A percentile compares a stretch with the other conserved stretches of the same genome.
Evolutionary conservation across 768 basidiomycete genomes (phyloP).

Genomic region (Lyophyllum shimeji): DNA sequence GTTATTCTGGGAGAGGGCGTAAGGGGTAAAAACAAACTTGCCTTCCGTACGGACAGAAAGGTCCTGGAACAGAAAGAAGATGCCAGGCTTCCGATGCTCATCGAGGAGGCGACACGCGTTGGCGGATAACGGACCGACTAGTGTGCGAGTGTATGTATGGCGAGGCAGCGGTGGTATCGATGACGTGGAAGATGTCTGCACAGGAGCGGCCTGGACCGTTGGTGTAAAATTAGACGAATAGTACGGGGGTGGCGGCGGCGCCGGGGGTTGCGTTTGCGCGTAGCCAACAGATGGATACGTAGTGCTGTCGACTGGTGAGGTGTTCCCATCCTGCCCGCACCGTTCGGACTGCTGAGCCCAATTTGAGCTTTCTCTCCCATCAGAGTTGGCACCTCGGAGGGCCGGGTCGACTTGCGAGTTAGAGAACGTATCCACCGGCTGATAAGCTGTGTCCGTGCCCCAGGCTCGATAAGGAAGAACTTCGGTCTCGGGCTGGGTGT

Average conservation of each 20-base stretch:
- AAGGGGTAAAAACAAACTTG: constrained; percentile 23
- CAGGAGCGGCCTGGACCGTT: constrained; percentile 8
- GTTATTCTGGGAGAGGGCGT: constrained; percentile 5
- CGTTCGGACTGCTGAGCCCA: constrained; percentile 25
- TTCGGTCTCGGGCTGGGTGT: constrained; percentile 27
- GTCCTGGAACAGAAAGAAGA: constrained; percentile 96
- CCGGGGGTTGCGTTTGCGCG: constrained; percentile 19
- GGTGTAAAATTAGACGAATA: constrained; percentile 21
- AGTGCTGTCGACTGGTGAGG: constrained; percentile 28
- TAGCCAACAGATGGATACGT: constrained; percentile 26
- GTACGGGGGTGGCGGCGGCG: constrained; percentile 25
- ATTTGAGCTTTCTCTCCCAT: constrained; percentile 34
- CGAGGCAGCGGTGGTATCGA: constrained; percentile 45
- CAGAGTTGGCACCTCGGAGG: constrained; percentile 34
- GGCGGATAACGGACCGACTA: constrained; percentile 86
- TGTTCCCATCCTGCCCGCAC: constrained; percentile 27
- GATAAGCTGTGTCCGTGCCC: constrained; percentile 40
- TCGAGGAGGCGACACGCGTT: constrained; percentile 85
- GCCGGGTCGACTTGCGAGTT: constrained; percentile 40
- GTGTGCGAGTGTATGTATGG: constrained; percentile 79
- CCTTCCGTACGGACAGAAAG: constrained; percentile 93
- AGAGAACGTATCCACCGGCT: constrained; percentile 26
- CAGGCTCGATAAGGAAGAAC: constrained; percentile 50
- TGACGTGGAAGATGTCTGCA: constrained; percentile 16
- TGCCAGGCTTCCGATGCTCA: constrained; percentile 81